Evolutionary conservation across 2,329 filamentous ascomycete genomes (phyloP).

Genomic region (Penicillium sp.): DNA sequence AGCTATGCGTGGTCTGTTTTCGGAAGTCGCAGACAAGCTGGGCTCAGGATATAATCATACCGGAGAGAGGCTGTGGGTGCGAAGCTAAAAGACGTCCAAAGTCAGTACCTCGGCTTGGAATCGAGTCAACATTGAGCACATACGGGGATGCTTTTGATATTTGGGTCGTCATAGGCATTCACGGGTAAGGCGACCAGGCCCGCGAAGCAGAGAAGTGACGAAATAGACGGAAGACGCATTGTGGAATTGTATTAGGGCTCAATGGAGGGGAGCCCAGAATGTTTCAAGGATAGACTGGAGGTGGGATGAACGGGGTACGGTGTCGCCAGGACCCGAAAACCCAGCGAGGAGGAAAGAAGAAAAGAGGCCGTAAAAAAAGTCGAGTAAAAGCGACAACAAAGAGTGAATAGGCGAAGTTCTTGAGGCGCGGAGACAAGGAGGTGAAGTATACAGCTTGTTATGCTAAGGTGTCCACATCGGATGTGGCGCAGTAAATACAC

Average conservation of each 20-base stretch:
- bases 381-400: conserved; percentile 3
- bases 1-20: conserved; percentile 4
- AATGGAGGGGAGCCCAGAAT: conserved; percentile 11
- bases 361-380: not conserved
- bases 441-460: conserved; percentile 15
- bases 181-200: conserved; percentile 35
- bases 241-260: conserved; percentile 18
- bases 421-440: conserved; percentile 2
- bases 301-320: conserved; percentile 18
- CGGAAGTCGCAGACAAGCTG: conserved; percentile 1
- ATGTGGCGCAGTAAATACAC: conserved; percentile 13
- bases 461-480: conserved; percentile 22
- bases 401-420: conserved; percentile 13
- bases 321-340: conserved; percentile 29
- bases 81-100: conserved; percentile 57
- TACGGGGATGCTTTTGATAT: conserved; percentile 67
- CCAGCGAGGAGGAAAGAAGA: conserved; percentile 3
- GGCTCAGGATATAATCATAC: conserved; percentile 52
- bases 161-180: conserved; percentile 49
- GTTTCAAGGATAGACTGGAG: conserved; percentile 24
- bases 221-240: conserved; percentile 38
- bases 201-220: conserved; percentile 37
- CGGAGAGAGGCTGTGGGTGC: conserved; percentile 80
- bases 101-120: conserved; percentile 18
- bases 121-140: conserved; percentile 31